Evolutionary conservation across 495 filamentous ascomycete genomes (phyloP).

Genomic region (Penicillium egyptiacum): DNA sequence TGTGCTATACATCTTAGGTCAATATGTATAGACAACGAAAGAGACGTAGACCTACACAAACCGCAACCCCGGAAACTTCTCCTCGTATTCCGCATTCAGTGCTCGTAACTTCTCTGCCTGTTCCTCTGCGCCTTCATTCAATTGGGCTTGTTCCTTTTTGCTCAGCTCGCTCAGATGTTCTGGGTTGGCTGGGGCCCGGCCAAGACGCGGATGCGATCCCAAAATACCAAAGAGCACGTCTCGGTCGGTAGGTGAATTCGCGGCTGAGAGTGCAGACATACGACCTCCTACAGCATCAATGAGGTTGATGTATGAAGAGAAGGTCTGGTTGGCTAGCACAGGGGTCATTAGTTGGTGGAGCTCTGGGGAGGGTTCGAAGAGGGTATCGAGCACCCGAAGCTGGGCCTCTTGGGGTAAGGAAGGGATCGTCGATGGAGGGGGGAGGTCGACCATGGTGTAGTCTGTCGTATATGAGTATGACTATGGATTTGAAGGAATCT

Average conservation of each 20-base stretch:
- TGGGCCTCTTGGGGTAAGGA: slow-evolving; percentile 56
- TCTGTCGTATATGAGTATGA: background rate
- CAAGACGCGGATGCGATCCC: slow-evolving; percentile 84
- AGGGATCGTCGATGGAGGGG: slow-evolving; percentile 51
- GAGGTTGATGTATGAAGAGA: slow-evolving; percentile 59
- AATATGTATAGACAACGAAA: slow-evolving; percentile 2
- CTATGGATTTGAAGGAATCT: background rate
- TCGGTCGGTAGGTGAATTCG: slow-evolving; percentile 50
- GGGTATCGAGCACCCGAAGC: slow-evolving; percentile 67
- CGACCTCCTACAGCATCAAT: slow-evolving; percentile 58
- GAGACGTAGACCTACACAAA: slow-evolving; percentile 67
- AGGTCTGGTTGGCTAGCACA: slow-evolving; percentile 60
- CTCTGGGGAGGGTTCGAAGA: slow-evolving; percentile 82
- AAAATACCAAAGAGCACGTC: slow-evolving; percentile 68
- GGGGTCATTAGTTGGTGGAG: slow-evolving; percentile 72
- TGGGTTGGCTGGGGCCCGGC: slow-evolving; percentile 60
- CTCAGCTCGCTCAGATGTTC: slow-evolving; percentile 69
- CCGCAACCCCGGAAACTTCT: slow-evolving; percentile 74
- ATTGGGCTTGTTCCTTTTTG: slow-evolving; percentile 73
- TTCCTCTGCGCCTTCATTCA: slow-evolving; percentile 56
- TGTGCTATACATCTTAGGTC: slow-evolving; percentile 48
- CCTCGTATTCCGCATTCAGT: slow-evolving; percentile 83
- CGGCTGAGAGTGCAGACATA: slow-evolving; percentile 51
- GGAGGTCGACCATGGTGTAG: slow-evolving; percentile 42
- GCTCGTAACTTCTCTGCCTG: slow-evolving; percentile 45